Percentiles rank a stretch among this genome's conserved stretches.
Evolutionary conservation across 2,329 filamentous ascomycete genomes (phyloP).

Genomic region (Penicillium oxalicum): DNA sequence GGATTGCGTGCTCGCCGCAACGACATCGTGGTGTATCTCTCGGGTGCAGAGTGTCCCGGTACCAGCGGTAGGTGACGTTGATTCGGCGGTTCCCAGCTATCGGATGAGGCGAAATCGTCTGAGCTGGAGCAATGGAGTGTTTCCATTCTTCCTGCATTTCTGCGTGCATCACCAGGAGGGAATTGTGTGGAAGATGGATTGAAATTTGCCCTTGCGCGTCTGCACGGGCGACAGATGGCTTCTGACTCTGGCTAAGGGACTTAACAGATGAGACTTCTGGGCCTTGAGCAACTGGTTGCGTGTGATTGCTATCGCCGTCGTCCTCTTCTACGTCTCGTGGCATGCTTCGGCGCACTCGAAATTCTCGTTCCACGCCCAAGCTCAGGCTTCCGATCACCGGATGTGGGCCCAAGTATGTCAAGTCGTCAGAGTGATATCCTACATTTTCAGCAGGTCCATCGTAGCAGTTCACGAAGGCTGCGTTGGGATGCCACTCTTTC

Average conservation of each 20-base stretch:
- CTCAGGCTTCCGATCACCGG: constrained; percentile 86
- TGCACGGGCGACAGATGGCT: constrained; percentile 26
- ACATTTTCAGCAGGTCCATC: constrained; percentile 73
- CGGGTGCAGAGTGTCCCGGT: constrained; percentile 71
- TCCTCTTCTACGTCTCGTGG: constrained; percentile 50
- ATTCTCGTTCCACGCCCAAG: constrained; percentile 86
- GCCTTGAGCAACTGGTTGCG: constrained; percentile 10
- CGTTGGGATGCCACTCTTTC: constrained; percentile 72
- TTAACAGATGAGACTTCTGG: constrained; percentile 17
- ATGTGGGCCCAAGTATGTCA: constrained; percentile 86
- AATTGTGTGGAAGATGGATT: constrained; percentile 92
- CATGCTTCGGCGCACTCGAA: constrained; percentile 73
- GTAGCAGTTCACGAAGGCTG: constrained; percentile 93
- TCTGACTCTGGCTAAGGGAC: constrained; percentile 22
- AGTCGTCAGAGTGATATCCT: constrained; percentile 86
- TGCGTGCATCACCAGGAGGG: constrained; percentile 88
- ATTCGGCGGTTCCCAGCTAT: constrained; percentile 73
- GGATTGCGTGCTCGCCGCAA: constrained; percentile 62
- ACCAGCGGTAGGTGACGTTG: constrained; percentile 90
- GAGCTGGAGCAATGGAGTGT: constrained; percentile 71
- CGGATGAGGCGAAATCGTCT: constrained; percentile 76
- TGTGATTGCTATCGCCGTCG: neutral
- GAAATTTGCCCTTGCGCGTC: constrained; percentile 79
- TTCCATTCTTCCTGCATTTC: constrained; percentile 99
- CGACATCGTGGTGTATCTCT: constrained; percentile 69